Conservation (phyloP, 2,329 filamentous ascomycete genomes). For the Pestalotiopsis sp. region DNA sequence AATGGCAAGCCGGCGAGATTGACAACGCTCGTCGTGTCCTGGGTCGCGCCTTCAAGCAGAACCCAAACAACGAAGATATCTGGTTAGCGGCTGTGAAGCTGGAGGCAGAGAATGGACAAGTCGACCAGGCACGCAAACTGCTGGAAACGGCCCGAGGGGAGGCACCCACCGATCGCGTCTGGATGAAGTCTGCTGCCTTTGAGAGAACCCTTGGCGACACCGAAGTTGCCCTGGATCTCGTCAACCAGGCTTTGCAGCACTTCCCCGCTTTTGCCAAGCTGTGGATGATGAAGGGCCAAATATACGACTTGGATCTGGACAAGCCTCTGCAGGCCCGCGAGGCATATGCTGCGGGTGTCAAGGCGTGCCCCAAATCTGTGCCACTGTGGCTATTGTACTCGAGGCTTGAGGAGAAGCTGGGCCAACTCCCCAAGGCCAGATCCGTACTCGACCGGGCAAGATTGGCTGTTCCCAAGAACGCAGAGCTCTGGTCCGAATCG, state of each 20-base stretch:
- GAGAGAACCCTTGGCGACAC: conserved; percentile 80
- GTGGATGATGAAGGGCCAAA: conserved; percentile 99
- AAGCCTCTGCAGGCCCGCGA: conserved; percentile 84
- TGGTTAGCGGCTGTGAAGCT: conserved; percentile 96
- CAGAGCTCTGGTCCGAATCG: conserved; percentile 89
- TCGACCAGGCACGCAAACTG: conserved; percentile 78
- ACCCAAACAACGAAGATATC: conserved; percentile 96
- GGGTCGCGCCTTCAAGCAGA: conserved; percentile 87
- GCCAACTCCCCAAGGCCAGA: conserved; percentile 85
- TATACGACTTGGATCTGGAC: conserved; percentile 76
- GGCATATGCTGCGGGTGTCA: conserved; percentile 84
- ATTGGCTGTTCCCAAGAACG: conserved; percentile 80
- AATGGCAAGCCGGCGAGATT: conserved; percentile 84
- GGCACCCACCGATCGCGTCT: conserved; percentile 92
- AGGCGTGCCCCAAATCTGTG: conserved; percentile 80
- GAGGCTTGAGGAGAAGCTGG: conserved; percentile 81
- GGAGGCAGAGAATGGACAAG: conserved; percentile 85
- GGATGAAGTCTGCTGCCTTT: conserved; percentile 94
- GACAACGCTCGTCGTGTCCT: conserved; percentile 85
- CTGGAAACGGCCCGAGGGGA: conserved; percentile 81
- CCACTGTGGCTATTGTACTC: conserved; percentile 88
- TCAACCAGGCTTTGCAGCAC: conserved; percentile 79
- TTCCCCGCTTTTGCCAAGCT: conserved; percentile 87
- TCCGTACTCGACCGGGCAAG: conserved; percentile 91
- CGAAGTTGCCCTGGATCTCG: conserved; percentile 82